These are phyloP conservation scores for Chrysanthemum lavandulifolium DNA, from an alignment of 129 eudicot genomes.

Conservation along the genomic window DNA sequence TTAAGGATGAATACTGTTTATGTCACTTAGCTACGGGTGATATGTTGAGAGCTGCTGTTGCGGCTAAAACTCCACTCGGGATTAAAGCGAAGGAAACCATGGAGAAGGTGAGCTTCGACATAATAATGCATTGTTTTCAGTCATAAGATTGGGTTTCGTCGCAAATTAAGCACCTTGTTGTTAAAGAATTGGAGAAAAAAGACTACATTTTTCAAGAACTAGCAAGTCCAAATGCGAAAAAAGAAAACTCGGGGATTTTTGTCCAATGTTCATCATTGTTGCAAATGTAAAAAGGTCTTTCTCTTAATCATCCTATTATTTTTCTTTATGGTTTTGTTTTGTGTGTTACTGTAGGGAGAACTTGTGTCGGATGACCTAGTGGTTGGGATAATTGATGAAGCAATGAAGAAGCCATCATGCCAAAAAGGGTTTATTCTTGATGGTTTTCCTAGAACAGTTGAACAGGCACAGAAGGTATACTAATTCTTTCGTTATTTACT, in stretches of 20 bases:
- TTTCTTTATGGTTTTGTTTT: conserved; percentile 1
- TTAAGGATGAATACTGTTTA: conserved; percentile 84
- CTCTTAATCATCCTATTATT: neutral
- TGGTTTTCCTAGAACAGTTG: conserved; percentile 82
- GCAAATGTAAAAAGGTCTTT: neutral
- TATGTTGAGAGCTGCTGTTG: conserved; percentile 90
- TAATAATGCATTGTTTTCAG: neutral
- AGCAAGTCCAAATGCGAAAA: no score
- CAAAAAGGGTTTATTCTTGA: conserved; percentile 85
- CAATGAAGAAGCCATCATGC: conserved; percentile 83
- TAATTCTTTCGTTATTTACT: neutral
- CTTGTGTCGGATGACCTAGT: conserved; percentile 86
- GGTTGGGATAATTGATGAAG: conserved; percentile 83
- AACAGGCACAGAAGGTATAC: conserved; percentile 68
- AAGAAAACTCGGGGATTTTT: neutral
- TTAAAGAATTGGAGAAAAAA: neutral
- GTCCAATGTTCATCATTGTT: neutral
- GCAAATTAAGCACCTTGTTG: neutral
- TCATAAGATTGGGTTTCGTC: neutral
- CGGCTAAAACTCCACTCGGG: conserved; percentile 86
- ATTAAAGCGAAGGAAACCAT: conserved; percentile 80
- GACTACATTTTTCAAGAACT: no score
- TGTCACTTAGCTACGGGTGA: conserved; percentile 92
- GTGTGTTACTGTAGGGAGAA: conserved; percentile 53
- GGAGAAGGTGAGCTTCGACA: conserved; percentile 56